phyloP scores from a whole-genome alignment of 2,329 filamentous ascomycete species.

The Nemania abortiva region DNA sequence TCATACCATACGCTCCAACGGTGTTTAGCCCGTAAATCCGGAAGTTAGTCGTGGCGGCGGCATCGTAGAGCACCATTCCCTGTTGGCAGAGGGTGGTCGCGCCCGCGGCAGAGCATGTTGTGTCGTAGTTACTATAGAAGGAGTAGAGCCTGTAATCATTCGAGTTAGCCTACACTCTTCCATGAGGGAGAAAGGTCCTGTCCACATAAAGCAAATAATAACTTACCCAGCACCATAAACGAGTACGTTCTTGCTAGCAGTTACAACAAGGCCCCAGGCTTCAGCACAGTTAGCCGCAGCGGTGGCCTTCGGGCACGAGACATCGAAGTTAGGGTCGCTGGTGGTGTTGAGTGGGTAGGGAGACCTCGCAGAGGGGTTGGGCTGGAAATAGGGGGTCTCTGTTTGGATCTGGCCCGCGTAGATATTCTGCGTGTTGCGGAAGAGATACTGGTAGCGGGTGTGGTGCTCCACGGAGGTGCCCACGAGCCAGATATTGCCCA shows the following conservation, averaged over 20 bases:
- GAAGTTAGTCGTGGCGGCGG: slow-evolving; percentile 42
- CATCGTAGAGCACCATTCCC: slow-evolving; percentile 53
- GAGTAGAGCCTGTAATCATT: slow-evolving; percentile 63
- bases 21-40: slow-evolving; percentile 47
- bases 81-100: slow-evolving; percentile 61
- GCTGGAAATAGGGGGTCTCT: slow-evolving; percentile 79
- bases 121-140: slow-evolving; percentile 75
- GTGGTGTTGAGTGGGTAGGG: slow-evolving; percentile 64
- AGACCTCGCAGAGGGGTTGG: slow-evolving; percentile 68
- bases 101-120: slow-evolving; percentile 58
- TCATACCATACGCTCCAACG: slow-evolving; percentile 45
- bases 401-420: slow-evolving; percentile 76
- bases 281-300: slow-evolving; percentile 61
- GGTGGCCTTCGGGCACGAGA: slow-evolving; percentile 53
- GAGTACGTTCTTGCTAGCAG: slow-evolving; percentile 67
- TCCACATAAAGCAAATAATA: neutral
- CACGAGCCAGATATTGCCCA: slow-evolving; percentile 68
- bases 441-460: slow-evolving; percentile 75
- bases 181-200: neutral
- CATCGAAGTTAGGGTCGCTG: slow-evolving; percentile 66
- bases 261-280: slow-evolving; percentile 75
- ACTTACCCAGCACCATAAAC: slow-evolving; percentile 70
- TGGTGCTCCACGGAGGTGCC: slow-evolving; percentile 75
- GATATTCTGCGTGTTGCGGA: slow-evolving; percentile 70
- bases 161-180: neutral